Evolutionary conservation across 352 stramenopile species (phyloP).

Genomic region (Aphanomyces invadans): DNA sequence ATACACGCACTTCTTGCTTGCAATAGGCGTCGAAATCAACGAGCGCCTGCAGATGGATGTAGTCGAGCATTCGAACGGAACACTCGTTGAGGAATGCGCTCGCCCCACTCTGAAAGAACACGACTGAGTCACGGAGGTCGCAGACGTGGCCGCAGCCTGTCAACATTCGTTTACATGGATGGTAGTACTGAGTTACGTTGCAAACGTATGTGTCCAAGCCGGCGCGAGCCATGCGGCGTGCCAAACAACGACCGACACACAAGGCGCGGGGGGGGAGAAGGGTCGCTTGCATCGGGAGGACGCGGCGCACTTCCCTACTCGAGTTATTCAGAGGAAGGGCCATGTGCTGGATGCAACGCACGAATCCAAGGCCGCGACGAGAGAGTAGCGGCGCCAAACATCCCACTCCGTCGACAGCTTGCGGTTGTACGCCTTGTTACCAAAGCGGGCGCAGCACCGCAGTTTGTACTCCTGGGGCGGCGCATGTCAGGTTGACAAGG

Average conservation of each 20-base stretch:
- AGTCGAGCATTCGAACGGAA: too few species aligned
- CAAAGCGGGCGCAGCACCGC: constrained; percentile 47
- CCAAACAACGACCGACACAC: constrained; percentile 42
- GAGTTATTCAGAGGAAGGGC: too few species aligned
- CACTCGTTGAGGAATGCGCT: constrained; percentile 43
- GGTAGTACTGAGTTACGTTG: background rate
- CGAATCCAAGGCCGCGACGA: constrained; percentile 54
- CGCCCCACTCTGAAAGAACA: constrained; percentile 53
- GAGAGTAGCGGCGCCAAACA: constrained; percentile 56
- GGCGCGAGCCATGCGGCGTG: constrained; percentile 39
- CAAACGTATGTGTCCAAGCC: constrained; percentile 45
- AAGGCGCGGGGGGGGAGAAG: constrained; percentile 53
- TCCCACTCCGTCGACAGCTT: constrained; percentile 51
- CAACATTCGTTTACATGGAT: background rate
- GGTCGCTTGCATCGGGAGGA: constrained; percentile 35
- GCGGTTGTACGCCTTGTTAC: constrained; percentile 38
- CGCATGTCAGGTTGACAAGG: background rate
- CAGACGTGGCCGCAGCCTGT: constrained; percentile 36
- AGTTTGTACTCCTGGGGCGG: constrained; percentile 51
- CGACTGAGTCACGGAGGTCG: constrained; percentile 34
- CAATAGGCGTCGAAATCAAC: constrained; percentile 60
- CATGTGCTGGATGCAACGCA: constrained; percentile 41
- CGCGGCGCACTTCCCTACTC: too few species aligned
- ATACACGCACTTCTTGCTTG: constrained; percentile 47
- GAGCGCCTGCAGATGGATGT: too few species aligned